Base-by-base conservation (phyloP, 345 rosid species). In the Mercurialis annua region DNA sequence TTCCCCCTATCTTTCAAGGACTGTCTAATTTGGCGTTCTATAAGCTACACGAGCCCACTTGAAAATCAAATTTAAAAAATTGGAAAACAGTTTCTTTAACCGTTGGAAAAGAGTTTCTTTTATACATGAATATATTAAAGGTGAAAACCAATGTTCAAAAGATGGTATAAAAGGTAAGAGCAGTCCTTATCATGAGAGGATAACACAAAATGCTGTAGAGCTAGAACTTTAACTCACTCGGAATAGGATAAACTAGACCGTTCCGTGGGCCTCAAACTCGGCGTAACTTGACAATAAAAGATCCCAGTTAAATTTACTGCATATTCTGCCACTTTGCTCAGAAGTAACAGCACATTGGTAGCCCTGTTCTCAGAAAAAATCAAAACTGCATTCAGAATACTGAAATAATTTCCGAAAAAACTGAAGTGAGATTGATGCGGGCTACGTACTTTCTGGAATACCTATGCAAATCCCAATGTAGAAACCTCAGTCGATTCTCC, bases 381-480 rank as follows among this genome's bases (percentile, higher is more conserved):
- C 24, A 3, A 23, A 48, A 36, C 67, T 21, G 54, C 30, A 43
- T 66, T 29, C 63, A 65, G 42, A 65, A 68, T 46, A 47, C 5
- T 73, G 31, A 57, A 33, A 50, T n/a, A 29, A 64, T 34, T 44
- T 3, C 7, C 1, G 17, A 27, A 16, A 52, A 29, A 40, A 64
- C 49, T 29, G 1, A 10, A 12, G 38, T 16, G 14, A 3, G 61
- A 64, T 31, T 27, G 59, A 64, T 34, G 69, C 43, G 51, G 50
- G 69, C n/a, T 21, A 49, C 46, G 53, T 87, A 90, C 95, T 76
- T 89, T 82, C 81, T 85, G 34, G 91, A 90, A 65, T 87, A 86
- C 68, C 78, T 89, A 76, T 82, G 75, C 71, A 94, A 81, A 84
- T 94, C 99, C 91, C 87, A 91, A 76, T 91, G 94, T 70, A 89